These are phyloP conservation scores for Phytophthora pini DNA, from an alignment of 352 stramenopile genomes.

Conservation along the genomic window DNA sequence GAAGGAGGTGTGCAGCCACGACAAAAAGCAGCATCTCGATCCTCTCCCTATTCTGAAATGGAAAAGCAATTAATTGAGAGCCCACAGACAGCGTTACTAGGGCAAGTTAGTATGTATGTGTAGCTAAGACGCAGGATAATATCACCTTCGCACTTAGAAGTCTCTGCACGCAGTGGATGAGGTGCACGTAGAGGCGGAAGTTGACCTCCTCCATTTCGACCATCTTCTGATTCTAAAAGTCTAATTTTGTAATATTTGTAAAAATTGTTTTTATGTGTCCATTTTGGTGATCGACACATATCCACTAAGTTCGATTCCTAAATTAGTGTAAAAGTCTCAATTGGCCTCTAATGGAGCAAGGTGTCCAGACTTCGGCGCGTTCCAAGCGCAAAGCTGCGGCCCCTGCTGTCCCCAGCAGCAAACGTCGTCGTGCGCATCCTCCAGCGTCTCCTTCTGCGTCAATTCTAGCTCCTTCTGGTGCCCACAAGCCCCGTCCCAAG, in stretches of 20 bases:
- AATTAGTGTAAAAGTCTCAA: not conserved
- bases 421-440: conserved; percentile 20
- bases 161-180: conserved; percentile 54
- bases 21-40: conserved; percentile 74
- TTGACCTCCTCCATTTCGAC: conserved; percentile 78
- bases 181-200: conserved; percentile 74
- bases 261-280: not conserved
- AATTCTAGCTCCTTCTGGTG: not conserved
- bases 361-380: not conserved
- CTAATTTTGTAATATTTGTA: not conserved
- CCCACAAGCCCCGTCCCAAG: not conserved
- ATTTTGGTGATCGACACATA: not conserved
- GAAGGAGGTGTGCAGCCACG: conserved; percentile 51
- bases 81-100: conserved; percentile 3
- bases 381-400: conserved; percentile 22
- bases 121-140: not conserved
- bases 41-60: conserved; percentile 50
- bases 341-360: conserved; percentile 1
- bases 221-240: conserved; percentile 21
- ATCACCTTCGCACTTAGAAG: conserved; percentile 54
- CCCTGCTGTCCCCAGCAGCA: conserved; percentile 1
- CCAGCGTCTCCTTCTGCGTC: not conserved
- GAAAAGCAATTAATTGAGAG: conserved; percentile 1
- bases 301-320: not conserved
- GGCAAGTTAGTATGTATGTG: conserved; percentile 2